Conservation (phyloP, 2,329 filamentous ascomycete species). For the Herpomyces periplanetae region DNA sequence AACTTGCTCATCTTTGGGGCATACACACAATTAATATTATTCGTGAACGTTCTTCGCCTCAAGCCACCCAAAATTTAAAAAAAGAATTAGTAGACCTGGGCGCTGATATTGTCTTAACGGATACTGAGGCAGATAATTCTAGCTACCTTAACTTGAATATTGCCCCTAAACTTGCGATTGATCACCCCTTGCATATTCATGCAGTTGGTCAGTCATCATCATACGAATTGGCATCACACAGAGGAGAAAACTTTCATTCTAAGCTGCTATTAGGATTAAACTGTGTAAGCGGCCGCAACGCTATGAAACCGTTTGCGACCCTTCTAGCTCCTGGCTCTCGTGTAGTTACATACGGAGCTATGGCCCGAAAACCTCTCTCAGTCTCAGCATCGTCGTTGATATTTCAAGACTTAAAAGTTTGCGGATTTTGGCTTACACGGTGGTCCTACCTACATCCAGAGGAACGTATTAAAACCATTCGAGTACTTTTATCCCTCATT, state of each 20-base stretch:
- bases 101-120: constrained; percentile 20
- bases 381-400: constrained; percentile 56
- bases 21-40: constrained; percentile 66
- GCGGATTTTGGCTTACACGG: constrained; percentile 72
- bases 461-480: constrained; percentile 37
- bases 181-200: too few species aligned
- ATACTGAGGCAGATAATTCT: constrained; percentile 15
- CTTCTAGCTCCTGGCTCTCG: constrained; percentile 29
- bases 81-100: constrained; percentile 19
- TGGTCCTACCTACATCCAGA: constrained; percentile 41
- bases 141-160: too few species aligned
- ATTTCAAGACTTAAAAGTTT: constrained; percentile 59
- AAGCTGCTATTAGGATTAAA: constrained; percentile 43
- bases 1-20: constrained; percentile 51
- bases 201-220: too few species aligned
- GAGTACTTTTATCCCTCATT: too few species aligned
- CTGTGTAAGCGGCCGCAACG: constrained; percentile 73
- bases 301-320: constrained; percentile 39
- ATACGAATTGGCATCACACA: too few species aligned
- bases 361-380: constrained; percentile 50
- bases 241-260: constrained; percentile 18
- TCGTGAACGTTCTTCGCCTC: constrained; percentile 24
- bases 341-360: constrained; percentile 76
- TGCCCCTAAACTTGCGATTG: too few species aligned
- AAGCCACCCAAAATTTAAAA: constrained; percentile 19